Conservation (phyloP, 441 rosid species). For the Euphorbia celastroides region DNA sequence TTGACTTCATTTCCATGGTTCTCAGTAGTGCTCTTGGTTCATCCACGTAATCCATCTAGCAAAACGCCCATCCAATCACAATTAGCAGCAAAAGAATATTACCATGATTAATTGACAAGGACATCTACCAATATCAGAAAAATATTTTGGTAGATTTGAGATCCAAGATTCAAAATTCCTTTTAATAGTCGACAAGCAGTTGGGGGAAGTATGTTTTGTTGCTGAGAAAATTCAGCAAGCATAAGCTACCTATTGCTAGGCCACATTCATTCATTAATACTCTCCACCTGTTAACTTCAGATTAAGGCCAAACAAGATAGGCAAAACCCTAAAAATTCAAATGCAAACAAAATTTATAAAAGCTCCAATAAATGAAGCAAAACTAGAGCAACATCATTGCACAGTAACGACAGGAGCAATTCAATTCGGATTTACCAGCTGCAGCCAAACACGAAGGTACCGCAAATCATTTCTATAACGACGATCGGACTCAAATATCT, state of each 20-base stretch:
- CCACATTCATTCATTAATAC: neutral
- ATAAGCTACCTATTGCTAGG: neutral
- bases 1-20: constrained; percentile 65
- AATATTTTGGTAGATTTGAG: neutral
- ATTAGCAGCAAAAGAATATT: neutral
- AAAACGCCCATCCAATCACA: constrained; percentile 17
- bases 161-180: neutral
- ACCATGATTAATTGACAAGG: neutral
- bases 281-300: neutral
- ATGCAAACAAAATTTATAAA: neutral
- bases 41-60: constrained; percentile 87
- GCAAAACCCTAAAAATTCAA: neutral
- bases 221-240: neutral
- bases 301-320: neutral
- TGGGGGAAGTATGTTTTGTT: neutral
- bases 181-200: neutral
- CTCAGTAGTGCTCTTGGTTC: constrained; percentile 68
- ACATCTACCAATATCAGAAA: neutral
- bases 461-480: constrained; percentile 75
- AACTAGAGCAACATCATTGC: neutral
- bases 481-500: constrained; percentile 64
- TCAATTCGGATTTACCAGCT: constrained; percentile 46
- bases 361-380: neutral
- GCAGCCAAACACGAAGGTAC: constrained; percentile 86
- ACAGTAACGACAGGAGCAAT: neutral